A percentile compares a stretch with the other conserved stretches of the same genome.
These are phyloP conservation scores for Hypholoma fasciculare DNA, from an alignment of 768 basidiomycete genomes.

Conservation along the genomic window DNA sequence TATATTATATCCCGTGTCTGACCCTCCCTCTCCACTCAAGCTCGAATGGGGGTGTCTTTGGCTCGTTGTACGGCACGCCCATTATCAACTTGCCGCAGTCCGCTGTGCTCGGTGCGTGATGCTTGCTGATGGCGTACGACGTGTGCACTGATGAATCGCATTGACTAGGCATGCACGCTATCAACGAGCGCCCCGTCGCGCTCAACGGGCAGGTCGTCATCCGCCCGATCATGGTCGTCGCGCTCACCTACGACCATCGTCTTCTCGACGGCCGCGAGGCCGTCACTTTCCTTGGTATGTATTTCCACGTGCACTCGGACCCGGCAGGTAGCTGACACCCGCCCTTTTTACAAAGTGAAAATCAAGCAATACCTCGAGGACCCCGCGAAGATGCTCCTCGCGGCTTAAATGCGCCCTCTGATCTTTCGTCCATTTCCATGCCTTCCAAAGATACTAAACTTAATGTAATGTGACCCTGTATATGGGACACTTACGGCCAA, in stretches of 20 bases:
- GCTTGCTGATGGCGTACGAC: neutral
- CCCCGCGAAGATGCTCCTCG: constrained; percentile 87
- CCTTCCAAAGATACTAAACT: neutral
- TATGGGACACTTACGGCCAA: too few species aligned
- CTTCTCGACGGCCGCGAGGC: constrained; percentile 95
- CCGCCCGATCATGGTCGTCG: constrained; percentile 95
- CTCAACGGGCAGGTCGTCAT: constrained; percentile 95
- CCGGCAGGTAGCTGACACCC: neutral
- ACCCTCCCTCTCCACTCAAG: constrained; percentile 36
- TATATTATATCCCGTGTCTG: neutral
- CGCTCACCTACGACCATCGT: constrained; percentile 94
- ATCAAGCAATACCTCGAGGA: constrained; percentile 95
- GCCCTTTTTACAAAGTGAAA: constrained; percentile 53
- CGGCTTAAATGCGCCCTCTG: constrained; percentile 17
- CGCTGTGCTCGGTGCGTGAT: constrained; percentile 77
- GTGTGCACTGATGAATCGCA: neutral
- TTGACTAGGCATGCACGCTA: constrained; percentile 82
- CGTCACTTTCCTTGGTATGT: constrained; percentile 94
- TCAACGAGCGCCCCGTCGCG: constrained; percentile 89
- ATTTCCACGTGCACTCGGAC: neutral
- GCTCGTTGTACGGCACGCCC: constrained; percentile 95
- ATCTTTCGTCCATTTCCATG: neutral
- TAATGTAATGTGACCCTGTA: neutral
- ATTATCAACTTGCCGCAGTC: constrained; percentile 97
- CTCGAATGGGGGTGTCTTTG: constrained; percentile 99